A percentile compares a stretch with the other conserved stretches of the same genome.
phyloP scores from a whole-genome alignment of 2,329 filamentous ascomycete species.

The Didymella pomorum region DNA sequence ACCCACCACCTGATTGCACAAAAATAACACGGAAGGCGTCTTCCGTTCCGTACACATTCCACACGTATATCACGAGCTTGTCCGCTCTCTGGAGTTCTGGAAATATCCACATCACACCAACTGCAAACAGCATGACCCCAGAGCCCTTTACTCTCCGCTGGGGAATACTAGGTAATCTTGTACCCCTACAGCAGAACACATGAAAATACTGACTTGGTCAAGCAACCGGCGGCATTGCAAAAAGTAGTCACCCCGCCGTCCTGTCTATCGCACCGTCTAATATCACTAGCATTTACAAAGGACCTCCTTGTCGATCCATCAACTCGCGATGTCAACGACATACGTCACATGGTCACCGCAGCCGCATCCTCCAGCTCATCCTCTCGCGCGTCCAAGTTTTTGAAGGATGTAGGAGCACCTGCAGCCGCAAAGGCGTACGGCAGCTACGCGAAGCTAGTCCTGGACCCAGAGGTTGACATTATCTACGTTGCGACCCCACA shows the following conservation, averaged over 20 bases:
- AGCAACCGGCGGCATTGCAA: constrained; percentile 57
- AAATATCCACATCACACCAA: background rate
- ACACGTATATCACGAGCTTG: background rate
- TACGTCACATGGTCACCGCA: constrained; percentile 74
- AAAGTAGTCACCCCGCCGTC: constrained; percentile 14
- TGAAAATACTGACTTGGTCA: constrained; percentile 53
- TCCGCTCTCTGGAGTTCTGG: background rate
- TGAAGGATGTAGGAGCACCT: constrained; percentile 73
- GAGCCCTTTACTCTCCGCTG: constrained; percentile 33
- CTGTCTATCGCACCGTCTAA: background rate
- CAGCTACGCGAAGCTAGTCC: constrained; percentile 79
- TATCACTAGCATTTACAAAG: constrained; percentile 58
- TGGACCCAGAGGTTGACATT: constrained; percentile 79
- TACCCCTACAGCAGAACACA: background rate
- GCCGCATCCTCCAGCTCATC: constrained; percentile 78
- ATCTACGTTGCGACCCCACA: constrained; percentile 90
- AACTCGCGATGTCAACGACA: constrained; percentile 71
- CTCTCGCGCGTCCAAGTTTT: constrained; percentile 73
- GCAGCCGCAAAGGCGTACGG: constrained; percentile 74
- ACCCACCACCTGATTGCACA: constrained; percentile 6
- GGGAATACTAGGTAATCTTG: constrained; percentile 35
- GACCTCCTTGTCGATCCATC: constrained; percentile 79
- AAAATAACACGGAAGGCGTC: constrained; percentile 11
- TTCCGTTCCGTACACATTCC: background rate
- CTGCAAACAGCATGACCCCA: constrained; percentile 24